Base-by-base conservation (phyloP, 352 stramenopile species). In the Phytophthora rubi region DNA sequence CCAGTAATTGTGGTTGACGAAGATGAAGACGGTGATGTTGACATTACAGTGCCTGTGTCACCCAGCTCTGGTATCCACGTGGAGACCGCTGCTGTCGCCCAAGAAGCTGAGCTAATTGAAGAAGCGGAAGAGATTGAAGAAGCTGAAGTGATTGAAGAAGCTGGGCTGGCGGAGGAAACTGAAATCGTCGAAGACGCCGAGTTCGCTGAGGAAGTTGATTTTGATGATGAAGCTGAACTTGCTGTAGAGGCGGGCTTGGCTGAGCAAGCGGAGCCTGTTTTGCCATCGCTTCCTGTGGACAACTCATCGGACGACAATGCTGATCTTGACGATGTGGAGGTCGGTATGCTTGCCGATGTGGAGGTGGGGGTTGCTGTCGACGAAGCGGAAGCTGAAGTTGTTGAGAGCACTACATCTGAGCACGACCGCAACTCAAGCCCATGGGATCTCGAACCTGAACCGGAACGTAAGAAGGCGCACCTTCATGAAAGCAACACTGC, bases 281-380 rank as follows among this genome's bases (percentile, higher is more conserved):
- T 73, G 32, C 26, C 65, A 21, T 62, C 65, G n/a, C 42, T 67
- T 15, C 59, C 69, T 5, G 56, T 68, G 26, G 28, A 59, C 7
- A 57, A 51, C 15, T 65, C 48, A 12, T 12, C 9, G 21, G 70
- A 71, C 7, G 61, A 60, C 42, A 32, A 48, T 33, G 23, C 71
- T 6, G 67, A 70, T 18, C n/a, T 62, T 28, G 68, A 73, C 32
- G 68, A 73, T 23, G 74, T 84, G 12, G 75, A 84, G 53, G 61
- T 80, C 12, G 79, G 74, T 1, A 66, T 78, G 60, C 66, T 87
- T 53, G 75, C 71, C 28, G 68, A 83, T 62, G 67, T 79, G 9
- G 76, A 75, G 33, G 57, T 82, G 55, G 76, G 76, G 1, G 70
- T 76, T 53, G 70, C 67, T 62, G 48, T 70, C 32, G 74, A 75